Conservation (phyloP, 2,329 filamentous ascomycete genomes). For the Ophiocordyceps camponoti-saundersi region DNA sequence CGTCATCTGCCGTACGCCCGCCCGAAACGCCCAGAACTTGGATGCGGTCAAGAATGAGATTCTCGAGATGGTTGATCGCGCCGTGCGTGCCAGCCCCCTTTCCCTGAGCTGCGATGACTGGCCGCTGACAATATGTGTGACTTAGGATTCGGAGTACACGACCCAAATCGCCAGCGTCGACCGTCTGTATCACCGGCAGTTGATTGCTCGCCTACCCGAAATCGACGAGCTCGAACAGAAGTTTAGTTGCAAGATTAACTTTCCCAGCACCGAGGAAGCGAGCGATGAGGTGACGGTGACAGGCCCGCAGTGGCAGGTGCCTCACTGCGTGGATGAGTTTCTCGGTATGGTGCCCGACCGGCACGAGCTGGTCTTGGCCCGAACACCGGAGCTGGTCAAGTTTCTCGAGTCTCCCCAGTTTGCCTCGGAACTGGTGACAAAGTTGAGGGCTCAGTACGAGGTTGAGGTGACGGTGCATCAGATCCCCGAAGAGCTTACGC, state of each 20-base stretch:
- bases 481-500: constrained; percentile 38
- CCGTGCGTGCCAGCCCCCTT: constrained; percentile 31
- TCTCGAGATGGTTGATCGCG: constrained; percentile 97
- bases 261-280: constrained; percentile 92
- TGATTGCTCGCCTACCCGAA: constrained; percentile 73
- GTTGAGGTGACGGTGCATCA: constrained; percentile 67
- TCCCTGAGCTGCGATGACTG: neutral
- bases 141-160: constrained; percentile 83
- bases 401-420: constrained; percentile 76
- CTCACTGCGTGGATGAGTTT: constrained; percentile 89
- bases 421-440: constrained; percentile 59
- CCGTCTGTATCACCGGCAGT: constrained; percentile 84
- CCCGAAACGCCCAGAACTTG: constrained; percentile 88
- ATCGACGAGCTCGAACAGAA: constrained; percentile 96
- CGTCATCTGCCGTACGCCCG: constrained; percentile 93
- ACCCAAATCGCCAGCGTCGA: constrained; percentile 88
- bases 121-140: constrained; percentile 1
- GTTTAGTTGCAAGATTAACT: constrained; percentile 99
- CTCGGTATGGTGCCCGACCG: constrained; percentile 95
- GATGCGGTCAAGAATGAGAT: constrained; percentile 98
- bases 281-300: constrained; percentile 93
- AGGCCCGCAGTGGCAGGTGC: constrained; percentile 94
- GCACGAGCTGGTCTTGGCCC: constrained; percentile 76
- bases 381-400: constrained; percentile 57
- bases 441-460: constrained; percentile 81